These are phyloP conservation scores for Circinella umbellata DNA, from an alignment of 371 early-diverging fungal species.

Conservation along the genomic window DNA sequence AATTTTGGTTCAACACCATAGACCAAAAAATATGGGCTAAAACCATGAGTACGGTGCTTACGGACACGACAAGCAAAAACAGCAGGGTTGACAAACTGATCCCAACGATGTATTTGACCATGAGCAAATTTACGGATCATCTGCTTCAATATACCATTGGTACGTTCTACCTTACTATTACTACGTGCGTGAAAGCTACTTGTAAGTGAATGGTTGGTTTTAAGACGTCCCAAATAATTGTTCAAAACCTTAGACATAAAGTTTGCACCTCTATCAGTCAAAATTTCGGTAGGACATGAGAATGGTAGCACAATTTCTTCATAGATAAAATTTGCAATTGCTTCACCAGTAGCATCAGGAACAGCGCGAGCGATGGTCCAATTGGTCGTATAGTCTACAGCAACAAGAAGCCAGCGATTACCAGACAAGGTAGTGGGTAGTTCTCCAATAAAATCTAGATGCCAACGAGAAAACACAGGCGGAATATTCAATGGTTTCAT, in stretches of 20 bases:
- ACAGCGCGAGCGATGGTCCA: conserved; percentile 42
- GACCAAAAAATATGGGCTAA: conserved; percentile 22
- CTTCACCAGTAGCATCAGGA: conserved; percentile 33
- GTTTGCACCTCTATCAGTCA: conserved; percentile 43
- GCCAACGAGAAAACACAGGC: conserved; percentile 29
- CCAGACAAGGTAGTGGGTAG: conserved; percentile 10
- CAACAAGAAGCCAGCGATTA: conserved; percentile 28
- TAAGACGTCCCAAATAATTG: conserved; percentile 10
- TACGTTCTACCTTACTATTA: conserved; percentile 28
- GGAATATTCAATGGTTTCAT: conserved; percentile 11
- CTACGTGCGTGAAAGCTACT: conserved; percentile 22
- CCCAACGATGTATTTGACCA: conserved; percentile 18
- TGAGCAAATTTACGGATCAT: conserved; percentile 22
- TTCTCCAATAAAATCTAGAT: conserved; percentile 33
- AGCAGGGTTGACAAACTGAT: conserved; percentile 20
- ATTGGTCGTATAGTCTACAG: conserved; percentile 46
- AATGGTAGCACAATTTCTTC: conserved; percentile 33
- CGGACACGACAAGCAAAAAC: conserved; percentile 24
- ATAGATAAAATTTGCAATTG: conserved; percentile 39
- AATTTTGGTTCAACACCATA: conserved; percentile 27
- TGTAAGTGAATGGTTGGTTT: not conserved
- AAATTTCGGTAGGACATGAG: conserved; percentile 38
- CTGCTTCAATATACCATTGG: conserved; percentile 19
- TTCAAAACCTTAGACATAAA: conserved; percentile 25
- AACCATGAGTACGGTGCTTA: conserved; percentile 17